These are phyloP conservation scores for Pseudonitzschia pungens DNA, from an alignment of 108 stramenopile species.

Conservation along the genomic window DNA sequence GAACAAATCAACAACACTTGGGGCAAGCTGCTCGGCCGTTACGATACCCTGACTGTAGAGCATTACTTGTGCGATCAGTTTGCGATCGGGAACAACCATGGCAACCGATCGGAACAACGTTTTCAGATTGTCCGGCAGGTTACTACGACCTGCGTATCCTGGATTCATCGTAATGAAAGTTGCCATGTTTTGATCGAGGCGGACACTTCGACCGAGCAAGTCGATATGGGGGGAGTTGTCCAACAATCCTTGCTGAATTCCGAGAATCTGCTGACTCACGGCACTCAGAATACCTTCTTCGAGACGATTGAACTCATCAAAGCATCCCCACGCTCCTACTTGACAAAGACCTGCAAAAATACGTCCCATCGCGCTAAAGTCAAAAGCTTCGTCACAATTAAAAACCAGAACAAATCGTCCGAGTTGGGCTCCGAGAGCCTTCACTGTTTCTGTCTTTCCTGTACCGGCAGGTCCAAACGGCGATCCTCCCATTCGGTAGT, in stretches of 20 bases:
- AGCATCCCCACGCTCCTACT: slow-evolving; percentile 92
- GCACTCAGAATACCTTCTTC: slow-evolving; percentile 96
- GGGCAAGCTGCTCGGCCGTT: slow-evolving; percentile 89
- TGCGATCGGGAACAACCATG: slow-evolving; percentile 96
- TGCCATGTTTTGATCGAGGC: slow-evolving; percentile 91
- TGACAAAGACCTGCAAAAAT: slow-evolving; percentile 97
- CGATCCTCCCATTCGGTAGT: slow-evolving; percentile 95
- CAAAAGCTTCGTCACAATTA: slow-evolving; percentile 96
- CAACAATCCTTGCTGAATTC: slow-evolving; percentile 92
- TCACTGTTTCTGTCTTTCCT: slow-evolving; percentile 98
- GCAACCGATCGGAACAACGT: slow-evolving; percentile 97
- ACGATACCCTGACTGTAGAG: slow-evolving; percentile 98
- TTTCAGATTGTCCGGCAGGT: slow-evolving; percentile 99
- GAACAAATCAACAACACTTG: slow-evolving; percentile 93
- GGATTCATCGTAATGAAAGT: slow-evolving; percentile 99
- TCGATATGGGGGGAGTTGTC: slow-evolving; percentile 70
- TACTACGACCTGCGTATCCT: slow-evolving; percentile 98
- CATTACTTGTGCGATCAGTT: slow-evolving; percentile 98
- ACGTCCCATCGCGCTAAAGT: slow-evolving; percentile 97
- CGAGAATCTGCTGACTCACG: slow-evolving; percentile 95
- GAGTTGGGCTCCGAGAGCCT: slow-evolving; percentile 94
- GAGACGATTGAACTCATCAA: slow-evolving; percentile 99
- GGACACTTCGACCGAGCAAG: slow-evolving; percentile 68
- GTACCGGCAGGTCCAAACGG: slow-evolving; percentile 99
- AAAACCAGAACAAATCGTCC: slow-evolving; percentile 98